phyloP scores from a whole-genome alignment of 345 rosid species.

The Lepidium africanum region DNA sequence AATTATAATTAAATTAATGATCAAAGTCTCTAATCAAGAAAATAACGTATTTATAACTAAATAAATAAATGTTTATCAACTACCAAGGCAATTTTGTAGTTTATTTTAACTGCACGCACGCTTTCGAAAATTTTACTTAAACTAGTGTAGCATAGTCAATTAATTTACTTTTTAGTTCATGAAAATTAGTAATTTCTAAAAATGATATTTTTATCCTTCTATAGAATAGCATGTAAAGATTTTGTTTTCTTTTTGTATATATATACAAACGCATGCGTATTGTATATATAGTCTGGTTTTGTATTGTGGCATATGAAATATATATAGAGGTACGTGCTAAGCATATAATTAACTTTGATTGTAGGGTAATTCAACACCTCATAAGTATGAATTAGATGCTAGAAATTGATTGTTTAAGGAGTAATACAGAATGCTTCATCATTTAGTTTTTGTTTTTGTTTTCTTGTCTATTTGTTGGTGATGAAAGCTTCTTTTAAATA shows the following conservation, averaged over 20 bases:
- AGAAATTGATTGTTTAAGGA: conserved; percentile 27
- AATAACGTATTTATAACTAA: background rate
- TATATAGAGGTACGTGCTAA: background rate
- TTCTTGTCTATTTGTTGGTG: conserved; percentile 13
- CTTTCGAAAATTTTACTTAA: background rate
- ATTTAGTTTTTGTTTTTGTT: background rate
- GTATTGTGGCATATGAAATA: background rate
- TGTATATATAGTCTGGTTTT: background rate
- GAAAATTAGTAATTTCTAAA: background rate
- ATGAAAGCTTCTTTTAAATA: conserved; percentile 22
- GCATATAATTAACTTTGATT: conserved; percentile 27
- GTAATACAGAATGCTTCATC: conserved; percentile 25
- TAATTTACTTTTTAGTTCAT: background rate
- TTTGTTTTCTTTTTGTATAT: background rate
- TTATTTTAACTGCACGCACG: background rate
- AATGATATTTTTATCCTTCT: background rate
- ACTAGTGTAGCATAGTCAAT: background rate
- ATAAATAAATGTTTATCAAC: background rate
- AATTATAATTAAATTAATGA: background rate
- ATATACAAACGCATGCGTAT: background rate
- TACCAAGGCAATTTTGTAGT: background rate
- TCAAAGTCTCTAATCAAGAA: background rate
- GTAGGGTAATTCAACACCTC: conserved; percentile 31
- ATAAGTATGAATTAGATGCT: conserved; percentile 25
- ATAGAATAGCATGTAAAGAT: background rate